These are phyloP conservation scores for Camellia granthamiana DNA, from an alignment of 148 eudicot species.

Conservation along the genomic window DNA sequence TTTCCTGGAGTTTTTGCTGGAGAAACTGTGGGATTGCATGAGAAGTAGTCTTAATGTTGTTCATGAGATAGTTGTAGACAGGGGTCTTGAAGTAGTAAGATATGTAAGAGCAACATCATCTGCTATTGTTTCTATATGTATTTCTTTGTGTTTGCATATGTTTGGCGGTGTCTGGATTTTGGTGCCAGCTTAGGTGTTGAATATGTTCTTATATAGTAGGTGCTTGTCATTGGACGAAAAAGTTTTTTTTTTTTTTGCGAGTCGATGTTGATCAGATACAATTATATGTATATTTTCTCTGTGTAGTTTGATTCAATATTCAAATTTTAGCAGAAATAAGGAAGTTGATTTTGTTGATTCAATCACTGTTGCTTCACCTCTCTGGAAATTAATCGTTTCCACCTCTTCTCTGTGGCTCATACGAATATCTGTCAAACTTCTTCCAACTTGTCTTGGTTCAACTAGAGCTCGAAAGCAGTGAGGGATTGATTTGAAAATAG, in stretches of 20 bases:
- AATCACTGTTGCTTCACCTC: not conserved
- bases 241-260: no score
- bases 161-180: conserved; percentile 59
- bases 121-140: conserved; percentile 52
- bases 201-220: not conserved
- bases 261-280: not conserved
- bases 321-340: no score
- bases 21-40: conserved; percentile 38
- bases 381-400: no score
- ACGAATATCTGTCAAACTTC: no score
- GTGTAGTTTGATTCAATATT: not conserved
- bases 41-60: conserved; percentile 42
- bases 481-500: no score
- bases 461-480: no score
- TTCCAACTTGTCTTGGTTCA: no score
- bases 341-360: not conserved
- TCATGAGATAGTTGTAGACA: conserved; percentile 47
- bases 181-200: conserved; percentile 38
- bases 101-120: conserved; percentile 56
- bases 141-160: conserved; percentile 72
- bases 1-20: conserved; percentile 53
- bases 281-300: no score
- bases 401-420: no score
- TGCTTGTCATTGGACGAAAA: no score
- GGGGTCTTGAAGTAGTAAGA: conserved; percentile 43